A percentile compares a stretch with the other conserved stretches of the same genome.
These are phyloP conservation scores for Fusarium illudens DNA, from an alignment of 2,329 filamentous ascomycete species.

Conservation along the genomic window DNA sequence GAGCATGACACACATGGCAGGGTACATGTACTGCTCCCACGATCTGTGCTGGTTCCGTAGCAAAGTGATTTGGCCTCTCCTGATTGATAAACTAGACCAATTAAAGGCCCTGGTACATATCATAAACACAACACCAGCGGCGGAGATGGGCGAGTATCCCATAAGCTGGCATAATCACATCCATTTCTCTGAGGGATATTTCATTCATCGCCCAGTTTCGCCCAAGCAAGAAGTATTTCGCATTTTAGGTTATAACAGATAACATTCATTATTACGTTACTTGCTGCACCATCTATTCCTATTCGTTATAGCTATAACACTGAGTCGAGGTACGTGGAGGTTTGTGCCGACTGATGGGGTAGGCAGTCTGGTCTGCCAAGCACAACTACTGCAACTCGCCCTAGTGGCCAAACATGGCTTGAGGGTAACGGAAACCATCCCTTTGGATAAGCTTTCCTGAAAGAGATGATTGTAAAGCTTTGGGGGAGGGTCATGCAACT, in stretches of 20 bases:
- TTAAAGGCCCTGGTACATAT: neutral
- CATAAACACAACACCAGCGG: neutral
- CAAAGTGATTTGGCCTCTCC: neutral
- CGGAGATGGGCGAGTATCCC: neutral
- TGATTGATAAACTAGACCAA: neutral
- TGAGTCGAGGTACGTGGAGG: too few species aligned
- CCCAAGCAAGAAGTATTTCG: too few species aligned
- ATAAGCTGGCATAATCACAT: too few species aligned
- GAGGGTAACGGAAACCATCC: neutral
- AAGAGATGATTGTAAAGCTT: neutral
- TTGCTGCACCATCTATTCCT: too few species aligned
- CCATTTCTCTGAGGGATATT: too few species aligned
- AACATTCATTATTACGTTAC: too few species aligned
- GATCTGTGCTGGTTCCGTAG: neutral
- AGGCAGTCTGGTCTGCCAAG: neutral
- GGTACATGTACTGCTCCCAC: neutral
- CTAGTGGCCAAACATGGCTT: neutral
- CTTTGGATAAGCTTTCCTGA: neutral
- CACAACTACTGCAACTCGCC: neutral
- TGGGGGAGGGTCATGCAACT: neutral
- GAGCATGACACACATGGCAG: conserved; percentile 9
- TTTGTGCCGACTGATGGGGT: too few species aligned
- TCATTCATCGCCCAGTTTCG: too few species aligned
- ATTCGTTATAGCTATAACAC: too few species aligned
- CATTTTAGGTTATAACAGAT: too few species aligned